phyloP scores from a whole-genome alignment of 345 rosid genomes.

The Psidium friedrichsthalianum region DNA sequence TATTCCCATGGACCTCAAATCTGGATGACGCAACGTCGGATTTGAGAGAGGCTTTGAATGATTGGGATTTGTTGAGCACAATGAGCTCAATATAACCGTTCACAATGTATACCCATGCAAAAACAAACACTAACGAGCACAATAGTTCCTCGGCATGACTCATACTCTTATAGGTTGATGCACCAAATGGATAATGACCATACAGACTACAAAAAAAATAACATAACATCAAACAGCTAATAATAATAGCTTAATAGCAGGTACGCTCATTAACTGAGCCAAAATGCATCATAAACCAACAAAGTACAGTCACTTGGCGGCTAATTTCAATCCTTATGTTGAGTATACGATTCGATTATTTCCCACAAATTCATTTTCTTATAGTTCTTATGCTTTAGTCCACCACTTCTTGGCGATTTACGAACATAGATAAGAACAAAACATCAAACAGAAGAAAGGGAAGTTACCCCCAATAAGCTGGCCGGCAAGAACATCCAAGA shows the following conservation, averaged over 20 bases:
- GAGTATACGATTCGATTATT: neutral
- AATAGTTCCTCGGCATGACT: neutral
- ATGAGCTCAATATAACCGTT: neutral
- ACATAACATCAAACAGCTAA: too few species aligned
- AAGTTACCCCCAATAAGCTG: conserved; percentile 90
- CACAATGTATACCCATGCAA: neutral
- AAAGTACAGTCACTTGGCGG: neutral
- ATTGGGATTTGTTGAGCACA: neutral
- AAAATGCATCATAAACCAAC: neutral
- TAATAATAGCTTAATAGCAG: neutral
- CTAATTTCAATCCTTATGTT: neutral
- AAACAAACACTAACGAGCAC: neutral
- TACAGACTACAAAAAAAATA: neutral
- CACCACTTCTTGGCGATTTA: neutral
- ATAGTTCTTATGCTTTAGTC: neutral
- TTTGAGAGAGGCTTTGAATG: neutral
- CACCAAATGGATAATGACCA: neutral
- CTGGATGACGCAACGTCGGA: neutral
- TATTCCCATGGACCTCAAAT: neutral
- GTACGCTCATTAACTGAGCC: neutral
- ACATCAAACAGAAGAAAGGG: neutral
- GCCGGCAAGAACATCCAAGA: conserved; percentile 72
- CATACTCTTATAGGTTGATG: neutral
- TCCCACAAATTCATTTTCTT: neutral
- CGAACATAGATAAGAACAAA: neutral